Percentiles rank a stretch among this genome's conserved stretches.
Conservation (phyloP, 163 green algal species). For the Volvox carteri region DNA sequence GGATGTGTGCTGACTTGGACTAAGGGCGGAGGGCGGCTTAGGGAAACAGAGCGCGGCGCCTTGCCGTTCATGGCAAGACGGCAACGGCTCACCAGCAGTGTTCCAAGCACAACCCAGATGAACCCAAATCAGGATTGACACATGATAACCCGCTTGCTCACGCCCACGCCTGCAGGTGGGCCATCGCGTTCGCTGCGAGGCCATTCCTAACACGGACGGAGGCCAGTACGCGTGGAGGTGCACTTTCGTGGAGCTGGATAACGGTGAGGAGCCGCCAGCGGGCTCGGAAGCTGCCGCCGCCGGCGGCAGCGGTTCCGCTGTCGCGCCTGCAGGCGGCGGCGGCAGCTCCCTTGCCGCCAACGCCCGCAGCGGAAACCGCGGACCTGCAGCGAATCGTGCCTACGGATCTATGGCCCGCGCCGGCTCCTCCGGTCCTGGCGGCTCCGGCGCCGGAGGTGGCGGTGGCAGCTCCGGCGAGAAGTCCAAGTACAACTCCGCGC, state of each 20-base stretch:
- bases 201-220: constrained; percentile 73
- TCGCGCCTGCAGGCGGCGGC: not conserved
- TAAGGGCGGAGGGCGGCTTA: no score
- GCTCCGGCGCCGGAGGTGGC: not conserved
- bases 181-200: constrained; percentile 69
- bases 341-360: not conserved
- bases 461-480: constrained; percentile 14
- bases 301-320: not conserved
- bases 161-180: no score
- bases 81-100: no score
- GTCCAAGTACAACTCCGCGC: constrained; percentile 65
- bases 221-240: constrained; percentile 74
- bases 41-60: no score
- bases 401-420: not conserved
- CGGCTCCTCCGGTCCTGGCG: constrained; percentile 6
- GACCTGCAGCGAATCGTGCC: not conserved
- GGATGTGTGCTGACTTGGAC: no score
- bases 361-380: not conserved
- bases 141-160: no score
- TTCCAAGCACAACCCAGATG: no score
- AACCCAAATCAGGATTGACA: no score
- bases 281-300: not conserved
- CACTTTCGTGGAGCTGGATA: constrained; percentile 61
- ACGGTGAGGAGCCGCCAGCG: not conserved
- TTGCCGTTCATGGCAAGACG: no score